A percentile compares a stretch with the other conserved stretches of the same genome.
Conservation (phyloP, 1,139 yeast species). For the Kluyveromyces marxianus region DNA sequence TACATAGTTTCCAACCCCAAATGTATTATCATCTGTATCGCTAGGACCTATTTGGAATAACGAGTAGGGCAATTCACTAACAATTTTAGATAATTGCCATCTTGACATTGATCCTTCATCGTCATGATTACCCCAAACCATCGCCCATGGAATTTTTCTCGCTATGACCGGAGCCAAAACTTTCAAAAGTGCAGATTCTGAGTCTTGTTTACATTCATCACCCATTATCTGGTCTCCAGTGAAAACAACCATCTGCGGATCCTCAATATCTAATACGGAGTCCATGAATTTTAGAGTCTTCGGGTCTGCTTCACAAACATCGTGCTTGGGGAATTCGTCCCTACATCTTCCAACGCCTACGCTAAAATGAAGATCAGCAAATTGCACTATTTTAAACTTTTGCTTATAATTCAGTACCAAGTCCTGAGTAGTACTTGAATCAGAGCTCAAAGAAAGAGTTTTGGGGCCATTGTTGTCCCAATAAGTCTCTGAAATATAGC, state of each 20-base stretch:
- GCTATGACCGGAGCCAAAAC: slow-evolving; percentile 64
- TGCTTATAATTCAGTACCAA: slow-evolving; percentile 31
- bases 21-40: slow-evolving; percentile 35
- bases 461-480: slow-evolving; percentile 22
- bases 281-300: slow-evolving; percentile 58
- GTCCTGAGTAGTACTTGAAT: too few relatives aligned
- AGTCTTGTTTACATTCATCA: slow-evolving; percentile 57
- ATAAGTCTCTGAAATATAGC: slow-evolving; percentile 13
- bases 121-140: slow-evolving; percentile 63
- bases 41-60: slow-evolving; percentile 55
- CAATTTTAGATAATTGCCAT: slow-evolving; percentile 49
- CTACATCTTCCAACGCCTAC: slow-evolving; percentile 71
- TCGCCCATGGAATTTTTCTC: slow-evolving; percentile 69
- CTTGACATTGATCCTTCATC: slow-evolving; percentile 71
- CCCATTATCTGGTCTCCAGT: slow-evolving; percentile 79
- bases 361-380: slow-evolving; percentile 80
- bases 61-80: slow-evolving; percentile 57
- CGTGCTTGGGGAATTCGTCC: slow-evolving; percentile 52
- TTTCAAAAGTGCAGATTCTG: slow-evolving; percentile 70
- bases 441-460: slow-evolving; percentile 15
- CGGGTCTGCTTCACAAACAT: slow-evolving; percentile 65
- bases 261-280: slow-evolving; percentile 56
- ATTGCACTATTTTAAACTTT: slow-evolving; percentile 68
- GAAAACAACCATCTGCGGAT: slow-evolving; percentile 73
- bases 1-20: slow-evolving; percentile 76